These are phyloP conservation scores for Alternaria sp. DNA, from an alignment of 2,329 filamentous ascomycete genomes.

Conservation along the genomic window DNA sequence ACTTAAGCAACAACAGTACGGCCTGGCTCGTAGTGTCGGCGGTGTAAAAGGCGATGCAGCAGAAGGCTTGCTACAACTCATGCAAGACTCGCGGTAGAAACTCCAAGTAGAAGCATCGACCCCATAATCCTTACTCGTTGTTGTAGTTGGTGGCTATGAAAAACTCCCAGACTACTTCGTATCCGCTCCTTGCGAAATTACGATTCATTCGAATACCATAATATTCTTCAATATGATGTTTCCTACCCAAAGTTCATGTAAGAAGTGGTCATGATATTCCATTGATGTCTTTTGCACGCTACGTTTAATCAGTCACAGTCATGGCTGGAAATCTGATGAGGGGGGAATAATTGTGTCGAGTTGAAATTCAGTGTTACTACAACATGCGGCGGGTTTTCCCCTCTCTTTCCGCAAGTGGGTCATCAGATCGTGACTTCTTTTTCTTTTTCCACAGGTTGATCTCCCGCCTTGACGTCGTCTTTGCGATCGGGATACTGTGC, in stretches of 20 bases:
- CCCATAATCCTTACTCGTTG: background rate
- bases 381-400: background rate
- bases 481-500: background rate
- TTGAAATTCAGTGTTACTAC: background rate
- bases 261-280: background rate
- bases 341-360: background rate
- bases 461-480: background rate
- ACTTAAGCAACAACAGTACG: conserved; percentile 40
- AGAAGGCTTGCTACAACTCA: conserved; percentile 62
- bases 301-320: background rate
- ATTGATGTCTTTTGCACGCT: no score
- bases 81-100: conserved; percentile 38
- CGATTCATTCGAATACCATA: background rate
- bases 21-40: conserved; percentile 53
- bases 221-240: background rate
- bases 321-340: background rate
- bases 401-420: background rate
- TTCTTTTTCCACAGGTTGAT: background rate
- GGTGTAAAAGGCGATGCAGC: conserved; percentile 61
- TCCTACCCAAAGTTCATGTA: background rate
- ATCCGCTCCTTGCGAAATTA: conserved; percentile 3
- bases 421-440: background rate
- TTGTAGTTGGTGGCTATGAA: background rate
- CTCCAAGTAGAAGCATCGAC: background rate
- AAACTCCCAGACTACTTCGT: background rate